phyloP scores from a whole-genome alignment of 306 rosid genomes.

The Chamaecrista fasciculata region DNA sequence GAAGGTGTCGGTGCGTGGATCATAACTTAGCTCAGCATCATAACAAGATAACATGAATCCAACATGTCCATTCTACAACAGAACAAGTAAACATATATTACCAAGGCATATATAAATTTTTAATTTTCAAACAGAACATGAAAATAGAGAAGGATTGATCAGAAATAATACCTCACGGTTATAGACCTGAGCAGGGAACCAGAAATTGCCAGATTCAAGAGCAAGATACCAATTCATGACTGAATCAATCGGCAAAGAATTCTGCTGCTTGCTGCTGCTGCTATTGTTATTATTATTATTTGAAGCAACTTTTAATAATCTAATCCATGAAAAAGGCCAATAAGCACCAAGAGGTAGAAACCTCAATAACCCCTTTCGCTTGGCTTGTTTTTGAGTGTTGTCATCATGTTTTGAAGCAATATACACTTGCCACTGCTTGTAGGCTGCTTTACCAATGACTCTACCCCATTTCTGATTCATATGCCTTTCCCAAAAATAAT shows the following conservation, averaged over 20 bases:
- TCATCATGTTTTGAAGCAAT: constrained; percentile 53
- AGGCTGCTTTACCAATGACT: constrained; percentile 75
- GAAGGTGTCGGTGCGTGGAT: constrained; percentile 71
- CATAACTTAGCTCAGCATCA: constrained; percentile 90
- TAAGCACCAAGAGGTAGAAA: constrained; percentile 48
- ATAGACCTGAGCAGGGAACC: constrained; percentile 94
- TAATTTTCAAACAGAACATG: neutral
- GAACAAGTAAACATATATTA: constrained; percentile 6
- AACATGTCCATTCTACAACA: constrained; percentile 88
- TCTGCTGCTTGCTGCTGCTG: constrained; percentile 30
- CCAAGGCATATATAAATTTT: neutral
- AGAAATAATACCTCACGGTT: constrained; percentile 84
- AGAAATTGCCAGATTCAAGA: constrained; percentile 75
- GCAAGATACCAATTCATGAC: constrained; percentile 90
- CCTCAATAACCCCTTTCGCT: constrained; percentile 55
- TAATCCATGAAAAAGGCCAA: constrained; percentile 91
- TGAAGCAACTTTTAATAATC: constrained; percentile 38
- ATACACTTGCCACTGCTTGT: constrained; percentile 79
- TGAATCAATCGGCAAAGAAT: constrained; percentile 60
- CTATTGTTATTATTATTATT: constrained; percentile 18
- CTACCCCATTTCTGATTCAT: constrained; percentile 83
- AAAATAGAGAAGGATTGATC: neutral
- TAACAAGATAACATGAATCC: constrained; percentile 96
- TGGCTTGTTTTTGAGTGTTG: constrained; percentile 42
- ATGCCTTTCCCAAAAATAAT: constrained; percentile 89